phyloP scores from a whole-genome alignment of 2,329 filamentous ascomycete genomes.

The Pestalotiopsis sp. region DNA sequence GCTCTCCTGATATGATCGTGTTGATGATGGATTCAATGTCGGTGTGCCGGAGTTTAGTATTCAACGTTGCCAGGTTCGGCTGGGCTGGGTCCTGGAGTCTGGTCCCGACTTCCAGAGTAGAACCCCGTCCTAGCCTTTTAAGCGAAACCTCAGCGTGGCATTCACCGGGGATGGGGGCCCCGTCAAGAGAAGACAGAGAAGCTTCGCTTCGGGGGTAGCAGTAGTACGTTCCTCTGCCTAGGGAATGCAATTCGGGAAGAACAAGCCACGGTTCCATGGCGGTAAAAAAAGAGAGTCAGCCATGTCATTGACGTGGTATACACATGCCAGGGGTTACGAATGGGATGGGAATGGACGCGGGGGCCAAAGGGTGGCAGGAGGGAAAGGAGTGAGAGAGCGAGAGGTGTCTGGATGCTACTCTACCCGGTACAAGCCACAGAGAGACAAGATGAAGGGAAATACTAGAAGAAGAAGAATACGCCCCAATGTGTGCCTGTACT shows the following conservation, averaged over 20 bases:
- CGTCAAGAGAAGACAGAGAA: neutral
- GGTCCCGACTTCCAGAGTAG: neutral
- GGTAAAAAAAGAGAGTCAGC: neutral
- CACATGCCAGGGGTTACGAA: neutral
- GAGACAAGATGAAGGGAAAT: neutral
- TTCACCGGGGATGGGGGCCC: neutral
- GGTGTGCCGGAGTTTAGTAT: too few species aligned
- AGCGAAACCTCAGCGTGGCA: constrained; percentile 12
- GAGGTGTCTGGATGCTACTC: neutral
- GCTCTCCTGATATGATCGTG: too few species aligned
- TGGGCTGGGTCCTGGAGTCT: neutral
- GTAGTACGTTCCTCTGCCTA: neutral
- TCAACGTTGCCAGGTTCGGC: neutral
- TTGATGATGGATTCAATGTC: too few species aligned
- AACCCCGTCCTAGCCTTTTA: neutral
- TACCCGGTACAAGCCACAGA: neutral
- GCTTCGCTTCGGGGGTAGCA: neutral
- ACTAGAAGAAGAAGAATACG: neutral
- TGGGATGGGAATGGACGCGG: neutral
- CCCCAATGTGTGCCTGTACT: neutral
- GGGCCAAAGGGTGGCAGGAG: neutral
- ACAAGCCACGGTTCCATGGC: neutral
- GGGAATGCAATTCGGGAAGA: neutral
- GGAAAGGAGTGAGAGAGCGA: neutral
- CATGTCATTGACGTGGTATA: neutral